Base-by-base conservation (phyloP, 2,329 filamentous ascomycete species). In the Fusarium redolens region DNA sequence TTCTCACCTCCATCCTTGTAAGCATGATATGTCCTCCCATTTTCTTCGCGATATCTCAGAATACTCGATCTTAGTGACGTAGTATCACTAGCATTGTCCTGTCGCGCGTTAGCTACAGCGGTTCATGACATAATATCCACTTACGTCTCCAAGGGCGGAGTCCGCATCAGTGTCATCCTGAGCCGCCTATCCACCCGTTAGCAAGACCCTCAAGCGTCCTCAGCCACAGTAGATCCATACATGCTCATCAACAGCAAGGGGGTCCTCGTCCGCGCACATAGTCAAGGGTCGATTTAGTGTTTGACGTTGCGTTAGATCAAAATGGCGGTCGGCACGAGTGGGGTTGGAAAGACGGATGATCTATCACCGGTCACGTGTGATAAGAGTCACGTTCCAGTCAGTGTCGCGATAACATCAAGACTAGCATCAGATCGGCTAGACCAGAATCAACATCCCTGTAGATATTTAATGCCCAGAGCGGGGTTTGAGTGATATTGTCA, bases 21-120 rank as follows among this genome's bases (percentile, higher is more conserved):
- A 25, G 61, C 57, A 7, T 64, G 61, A n/a, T 64, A 64, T 3
- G 61, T 64, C 25, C 61, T 37, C n/a, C 62, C 59, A 12, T 65
- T 56, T 7, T 43, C 59, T 22, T 64, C 30, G 2, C 48, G 60
- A 2, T 64, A 56, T 1, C 18, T 43, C 9, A 65, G 8, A 17
- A 65, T 64, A 9, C 59, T 64, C 0, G 59, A 65, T 7, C 33
- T 64, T 2, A 65, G 5, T 0, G 60, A 64, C 5, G 62, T 47
- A 12, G 41, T 48, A 13, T 65, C 59, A 18, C 41, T 65, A 4
- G 15, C 30, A n/a, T 20, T 6, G 44, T 62, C 61, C 47, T 62
- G 0, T 3, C 0, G 4, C 3, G 1, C 6, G 4, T 65, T 14
- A 54, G 25, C 12, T 5, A 7, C 17, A 1, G 17, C 3, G 7